Percentiles rank a stretch among this genome's conserved stretches.
These are phyloP conservation scores for Xerocomus amazonicus DNA, from an alignment of 1,284 basidiomycete genomes.

Conservation along the genomic window DNA sequence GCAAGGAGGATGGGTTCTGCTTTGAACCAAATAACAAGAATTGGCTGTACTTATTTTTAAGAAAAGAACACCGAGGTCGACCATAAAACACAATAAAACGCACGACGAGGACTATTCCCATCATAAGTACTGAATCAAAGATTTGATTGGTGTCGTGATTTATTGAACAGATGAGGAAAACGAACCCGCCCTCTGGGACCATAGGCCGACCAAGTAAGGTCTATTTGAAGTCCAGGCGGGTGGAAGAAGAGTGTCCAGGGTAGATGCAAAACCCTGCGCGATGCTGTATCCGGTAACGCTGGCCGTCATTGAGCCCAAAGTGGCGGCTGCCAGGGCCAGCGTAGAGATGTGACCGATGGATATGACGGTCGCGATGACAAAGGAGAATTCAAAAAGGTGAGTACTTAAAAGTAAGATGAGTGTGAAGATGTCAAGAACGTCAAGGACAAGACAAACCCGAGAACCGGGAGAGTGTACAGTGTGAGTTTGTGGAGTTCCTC, in stretches of 20 bases:
- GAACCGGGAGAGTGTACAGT: slow-evolving; percentile 66
- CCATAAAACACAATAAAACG: slow-evolving; percentile 25
- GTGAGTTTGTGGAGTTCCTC: slow-evolving; percentile 60
- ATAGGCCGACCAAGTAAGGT: slow-evolving; percentile 85
- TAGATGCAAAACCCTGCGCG: slow-evolving; percentile 78
- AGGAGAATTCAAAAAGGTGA: slow-evolving; percentile 71
- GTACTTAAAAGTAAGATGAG: slow-evolving; percentile 44
- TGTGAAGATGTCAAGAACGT: neutral
- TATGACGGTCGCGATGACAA: slow-evolving; percentile 71
- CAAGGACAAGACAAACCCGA: slow-evolving; percentile 47
- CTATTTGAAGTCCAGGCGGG: slow-evolving; percentile 87
- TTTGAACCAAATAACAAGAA: slow-evolving; percentile 73
- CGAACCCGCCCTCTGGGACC: slow-evolving; percentile 84
- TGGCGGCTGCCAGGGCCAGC: slow-evolving; percentile 78
- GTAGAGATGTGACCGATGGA: slow-evolving; percentile 85
- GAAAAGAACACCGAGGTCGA: neutral
- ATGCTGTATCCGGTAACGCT: slow-evolving; percentile 70
- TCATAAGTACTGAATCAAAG: slow-evolving; percentile 56
- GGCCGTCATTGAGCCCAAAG: slow-evolving; percentile 84
- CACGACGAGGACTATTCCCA: slow-evolving; percentile 56
- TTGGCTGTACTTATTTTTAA: slow-evolving; percentile 46
- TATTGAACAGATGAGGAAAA: neutral
- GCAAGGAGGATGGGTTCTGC: slow-evolving; percentile 77
- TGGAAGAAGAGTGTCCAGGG: slow-evolving; percentile 88
- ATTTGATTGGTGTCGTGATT: slow-evolving; percentile 4